These are phyloP conservation scores for Trichoderma asperellum DNA, from an alignment of 2,329 filamentous ascomycete species.

Conservation along the genomic window DNA sequence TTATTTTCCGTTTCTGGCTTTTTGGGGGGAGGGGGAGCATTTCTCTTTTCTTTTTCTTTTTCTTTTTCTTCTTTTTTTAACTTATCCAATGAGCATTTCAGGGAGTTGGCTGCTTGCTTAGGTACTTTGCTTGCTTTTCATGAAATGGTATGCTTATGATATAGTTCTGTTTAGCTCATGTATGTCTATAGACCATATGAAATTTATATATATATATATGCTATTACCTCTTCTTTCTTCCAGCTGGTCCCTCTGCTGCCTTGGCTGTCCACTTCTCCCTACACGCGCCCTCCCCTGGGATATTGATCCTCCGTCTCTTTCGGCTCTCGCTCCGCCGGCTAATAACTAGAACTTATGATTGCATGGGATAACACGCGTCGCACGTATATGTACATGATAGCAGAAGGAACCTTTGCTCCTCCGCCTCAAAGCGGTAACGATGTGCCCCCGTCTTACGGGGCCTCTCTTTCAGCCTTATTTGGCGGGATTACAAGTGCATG, in stretches of 20 bases:
- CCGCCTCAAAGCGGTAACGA: not conserved
- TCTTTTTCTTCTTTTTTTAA: not conserved
- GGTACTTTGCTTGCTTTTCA: not conserved
- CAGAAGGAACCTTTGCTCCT: constrained; percentile 17
- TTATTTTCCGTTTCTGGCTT: not conserved
- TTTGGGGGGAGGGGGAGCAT: not conserved
- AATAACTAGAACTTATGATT: not conserved
- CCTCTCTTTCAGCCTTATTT: not conserved
- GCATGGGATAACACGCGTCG: not conserved
- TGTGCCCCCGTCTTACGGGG: not conserved
- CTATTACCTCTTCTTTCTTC: not conserved
- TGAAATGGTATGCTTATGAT: constrained; percentile 2
- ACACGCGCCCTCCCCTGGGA: no score
- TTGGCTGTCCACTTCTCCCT: not conserved
- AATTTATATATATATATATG: not conserved
- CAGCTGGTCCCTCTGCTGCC: not conserved
- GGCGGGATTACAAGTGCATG: not conserved
- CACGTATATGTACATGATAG: constrained; percentile 5
- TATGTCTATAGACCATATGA: not conserved
- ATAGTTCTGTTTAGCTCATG: not conserved
- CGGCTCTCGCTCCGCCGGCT: not conserved
- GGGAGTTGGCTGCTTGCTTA: constrained; percentile 22
- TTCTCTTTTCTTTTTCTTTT: not conserved
- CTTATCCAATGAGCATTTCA: constrained; percentile 12
- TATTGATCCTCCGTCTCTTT: not conserved